phyloP scores from a whole-genome alignment of 495 filamentous ascomycete species.

The Talaromyces proteolyticus region DNA sequence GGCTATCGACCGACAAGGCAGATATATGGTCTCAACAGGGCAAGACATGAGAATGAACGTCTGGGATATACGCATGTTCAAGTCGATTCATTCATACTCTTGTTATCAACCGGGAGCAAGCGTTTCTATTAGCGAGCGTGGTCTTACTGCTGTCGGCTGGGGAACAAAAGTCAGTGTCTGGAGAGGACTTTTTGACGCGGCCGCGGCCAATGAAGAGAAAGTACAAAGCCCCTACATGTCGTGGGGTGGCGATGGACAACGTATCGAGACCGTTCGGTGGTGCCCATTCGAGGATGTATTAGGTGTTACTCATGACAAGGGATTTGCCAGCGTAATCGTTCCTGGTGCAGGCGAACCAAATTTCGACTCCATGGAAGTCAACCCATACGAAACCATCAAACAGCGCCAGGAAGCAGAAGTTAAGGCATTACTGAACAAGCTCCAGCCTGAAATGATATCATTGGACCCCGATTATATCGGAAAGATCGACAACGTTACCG shows the following conservation, averaged over 20 bases:
- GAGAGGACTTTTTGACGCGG: constrained; percentile 76
- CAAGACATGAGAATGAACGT: constrained; percentile 89
- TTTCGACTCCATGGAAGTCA: constrained; percentile 87
- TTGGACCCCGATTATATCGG: constrained; percentile 88
- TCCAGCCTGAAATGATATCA: constrained; percentile 95
- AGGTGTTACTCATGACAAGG: constrained; percentile 75
- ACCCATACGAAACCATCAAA: constrained; percentile 94
- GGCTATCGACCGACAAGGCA: constrained; percentile 80
- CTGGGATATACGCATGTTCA: constrained; percentile 95
- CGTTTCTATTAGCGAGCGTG: constrained; percentile 81
- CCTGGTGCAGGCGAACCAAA: constrained; percentile 95
- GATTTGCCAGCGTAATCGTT: constrained; percentile 83
- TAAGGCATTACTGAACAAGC: constrained; percentile 79
- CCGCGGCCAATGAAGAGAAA: constrained; percentile 64
- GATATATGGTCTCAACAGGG: constrained; percentile 93
- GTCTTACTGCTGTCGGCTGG: constrained; percentile 85
- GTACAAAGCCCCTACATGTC: constrained; percentile 87
- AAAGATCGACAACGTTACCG: constrained; percentile 70
- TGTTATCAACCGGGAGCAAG: constrained; percentile 79
- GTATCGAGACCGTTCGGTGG: constrained; percentile 77
- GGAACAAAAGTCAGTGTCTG: constrained; percentile 84
- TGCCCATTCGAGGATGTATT: constrained; percentile 94
- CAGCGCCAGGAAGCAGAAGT: constrained; percentile 94
- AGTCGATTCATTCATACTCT: constrained; percentile 86
- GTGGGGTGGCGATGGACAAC: constrained; percentile 82